Percentiles rank a stretch among this genome's conserved stretches.
Conservation (phyloP, 2,329 filamentous ascomycete species). For the Paramyrothecium sp. region DNA sequence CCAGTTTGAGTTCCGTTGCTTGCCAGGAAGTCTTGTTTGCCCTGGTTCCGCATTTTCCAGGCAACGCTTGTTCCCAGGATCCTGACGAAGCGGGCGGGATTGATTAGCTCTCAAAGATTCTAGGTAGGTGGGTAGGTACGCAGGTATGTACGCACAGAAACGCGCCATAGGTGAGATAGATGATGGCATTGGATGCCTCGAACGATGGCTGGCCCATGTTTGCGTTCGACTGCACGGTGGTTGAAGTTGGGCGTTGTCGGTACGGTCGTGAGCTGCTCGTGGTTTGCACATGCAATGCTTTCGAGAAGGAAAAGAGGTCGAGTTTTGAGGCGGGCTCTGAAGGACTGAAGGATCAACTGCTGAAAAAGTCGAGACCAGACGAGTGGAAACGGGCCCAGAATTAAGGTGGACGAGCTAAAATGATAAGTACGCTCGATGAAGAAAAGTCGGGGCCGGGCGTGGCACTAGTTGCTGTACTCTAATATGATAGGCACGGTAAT, state of each 20-base stretch:
- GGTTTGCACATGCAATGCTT: background rate
- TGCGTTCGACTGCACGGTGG: background rate
- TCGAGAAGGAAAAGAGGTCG: constrained; percentile 7
- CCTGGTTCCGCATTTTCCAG: constrained; percentile 60
- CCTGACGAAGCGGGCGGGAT: constrained; percentile 35
- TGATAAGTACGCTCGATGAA: too few species aligned
- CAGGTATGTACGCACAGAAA: constrained; percentile 62
- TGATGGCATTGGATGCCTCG: constrained; percentile 77
- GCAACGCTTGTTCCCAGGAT: constrained; percentile 60
- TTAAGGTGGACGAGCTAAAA: too few species aligned
- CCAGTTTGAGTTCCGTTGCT: constrained; percentile 82
- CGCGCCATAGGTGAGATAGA: constrained; percentile 74
- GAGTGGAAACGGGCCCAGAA: too few species aligned
- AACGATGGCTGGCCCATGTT: constrained; percentile 73
- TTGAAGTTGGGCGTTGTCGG: constrained; percentile 8
- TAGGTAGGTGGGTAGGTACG: background rate
- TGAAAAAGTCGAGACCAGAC: too few species aligned
- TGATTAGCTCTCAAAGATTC: constrained; percentile 12
- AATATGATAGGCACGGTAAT: constrained; percentile 2
- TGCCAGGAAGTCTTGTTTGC: constrained; percentile 69
- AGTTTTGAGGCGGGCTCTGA: background rate
- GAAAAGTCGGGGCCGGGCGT: too few species aligned
- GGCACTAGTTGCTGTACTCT: background rate
- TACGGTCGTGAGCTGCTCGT: too few species aligned
- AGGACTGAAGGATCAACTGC: too few species aligned